These are phyloP conservation scores for Corymbia calophylla DNA, from an alignment of 441 rosid species.

Conservation along the genomic window DNA sequence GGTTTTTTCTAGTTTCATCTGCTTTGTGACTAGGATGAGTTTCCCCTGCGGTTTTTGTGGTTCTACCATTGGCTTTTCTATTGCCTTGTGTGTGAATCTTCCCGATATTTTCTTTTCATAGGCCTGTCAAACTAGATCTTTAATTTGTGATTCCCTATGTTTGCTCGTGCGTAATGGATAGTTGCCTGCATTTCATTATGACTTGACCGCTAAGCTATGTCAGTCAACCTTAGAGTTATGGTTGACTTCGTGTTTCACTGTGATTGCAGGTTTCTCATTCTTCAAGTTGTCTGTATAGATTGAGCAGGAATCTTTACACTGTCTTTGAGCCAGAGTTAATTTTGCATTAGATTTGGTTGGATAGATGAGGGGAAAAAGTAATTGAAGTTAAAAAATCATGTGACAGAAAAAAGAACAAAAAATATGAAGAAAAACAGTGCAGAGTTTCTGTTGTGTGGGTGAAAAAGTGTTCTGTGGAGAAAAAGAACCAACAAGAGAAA, in stretches of 20 bases:
- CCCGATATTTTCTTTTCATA: not conserved
- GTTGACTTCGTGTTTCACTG: conserved; percentile 58
- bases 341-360: conserved; percentile 13
- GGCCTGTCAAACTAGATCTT: not conserved
- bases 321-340: conserved; percentile 20
- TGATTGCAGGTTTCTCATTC: conserved; percentile 73
- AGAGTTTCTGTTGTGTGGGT: not conserved
- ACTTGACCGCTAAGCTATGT: not conserved
- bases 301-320: conserved; percentile 36
- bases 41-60: not conserved
- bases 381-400: not conserved
- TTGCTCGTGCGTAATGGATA: not conserved
- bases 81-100: not conserved
- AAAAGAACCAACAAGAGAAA: conserved; percentile 1
- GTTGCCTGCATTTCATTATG: not conserved
- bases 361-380: not conserved
- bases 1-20: not conserved
- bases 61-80: not conserved
- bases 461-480: not conserved
- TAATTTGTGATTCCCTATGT: not conserved
- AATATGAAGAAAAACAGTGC: not conserved
- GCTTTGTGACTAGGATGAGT: not conserved
- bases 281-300: conserved; percentile 46
- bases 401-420: conserved; percentile 7
- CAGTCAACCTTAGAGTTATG: conserved; percentile 25